phyloP scores from a whole-genome alignment of 495 filamentous ascomycete species.

The Tuber calosporum region DNA sequence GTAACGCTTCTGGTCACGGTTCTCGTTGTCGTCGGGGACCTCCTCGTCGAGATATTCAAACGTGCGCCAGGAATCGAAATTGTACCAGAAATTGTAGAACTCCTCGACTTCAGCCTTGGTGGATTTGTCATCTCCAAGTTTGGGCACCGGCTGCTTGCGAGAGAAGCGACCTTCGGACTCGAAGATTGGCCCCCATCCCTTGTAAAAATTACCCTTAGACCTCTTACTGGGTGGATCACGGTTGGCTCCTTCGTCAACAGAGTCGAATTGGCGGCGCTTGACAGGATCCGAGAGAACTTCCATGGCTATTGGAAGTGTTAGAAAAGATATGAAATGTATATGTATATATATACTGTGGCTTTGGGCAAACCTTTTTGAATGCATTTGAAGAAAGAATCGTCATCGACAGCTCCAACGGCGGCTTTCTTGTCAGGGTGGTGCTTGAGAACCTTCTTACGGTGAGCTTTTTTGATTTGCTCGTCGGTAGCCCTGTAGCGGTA shows the following conservation, averaged over 20 bases:
- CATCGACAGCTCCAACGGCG: constrained; percentile 74
- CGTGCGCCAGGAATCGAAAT: constrained; percentile 93
- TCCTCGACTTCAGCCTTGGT: constrained; percentile 79
- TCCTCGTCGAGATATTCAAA: constrained; percentile 99
- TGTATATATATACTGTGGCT: neutral
- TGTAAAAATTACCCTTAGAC: constrained; percentile 85
- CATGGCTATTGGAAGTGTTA: constrained; percentile 48
- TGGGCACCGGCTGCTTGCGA: constrained; percentile 76
- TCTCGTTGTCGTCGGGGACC: constrained; percentile 96
- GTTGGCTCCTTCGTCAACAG: constrained; percentile 86
- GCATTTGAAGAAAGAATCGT: constrained; percentile 99
- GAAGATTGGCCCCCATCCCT: constrained; percentile 81
- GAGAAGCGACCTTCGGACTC: constrained; percentile 87
- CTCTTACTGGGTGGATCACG: constrained; percentile 90
- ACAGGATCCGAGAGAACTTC: constrained; percentile 85
- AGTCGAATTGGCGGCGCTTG: constrained; percentile 93
- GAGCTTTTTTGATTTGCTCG: constrained; percentile 95
- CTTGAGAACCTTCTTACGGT: constrained; percentile 98
- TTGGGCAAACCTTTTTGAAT: constrained; percentile 71
- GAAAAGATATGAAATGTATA: neutral
- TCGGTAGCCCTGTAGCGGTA: constrained; percentile 87
- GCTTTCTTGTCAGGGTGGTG: constrained; percentile 99
- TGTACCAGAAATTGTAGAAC: constrained; percentile 99
- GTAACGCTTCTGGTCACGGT: constrained; percentile 97
- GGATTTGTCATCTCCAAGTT: constrained; percentile 75